A percentile compares a stretch with the other conserved stretches of the same genome.
Conservation (phyloP, 345 rosid species). For the Arabis hirsuta region DNA sequence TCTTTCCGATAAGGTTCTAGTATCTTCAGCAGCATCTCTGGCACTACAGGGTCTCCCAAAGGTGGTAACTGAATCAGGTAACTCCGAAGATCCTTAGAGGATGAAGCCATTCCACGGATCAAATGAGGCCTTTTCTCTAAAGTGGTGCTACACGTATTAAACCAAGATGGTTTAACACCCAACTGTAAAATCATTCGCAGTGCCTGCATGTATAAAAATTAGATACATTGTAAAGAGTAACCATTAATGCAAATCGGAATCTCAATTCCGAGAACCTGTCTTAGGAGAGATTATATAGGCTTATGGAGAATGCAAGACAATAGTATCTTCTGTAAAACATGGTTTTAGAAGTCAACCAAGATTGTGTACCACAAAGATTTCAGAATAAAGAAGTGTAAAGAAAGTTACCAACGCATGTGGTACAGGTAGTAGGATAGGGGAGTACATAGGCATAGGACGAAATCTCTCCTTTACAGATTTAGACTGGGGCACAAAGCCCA, state of each 20-base stretch:
- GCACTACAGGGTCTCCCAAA: constrained; percentile 87
- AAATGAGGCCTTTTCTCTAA: constrained; percentile 78
- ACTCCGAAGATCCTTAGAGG: constrained; percentile 79
- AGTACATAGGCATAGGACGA: constrained; percentile 91
- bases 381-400: constrained; percentile 27
- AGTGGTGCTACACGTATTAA: constrained; percentile 75
- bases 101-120: constrained; percentile 69
- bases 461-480: constrained; percentile 78
- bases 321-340: constrained; percentile 26
- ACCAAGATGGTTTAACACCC: constrained; percentile 97
- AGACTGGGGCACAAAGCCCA: constrained; percentile 51
- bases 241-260: constrained; percentile 17
- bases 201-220: constrained; percentile 58
- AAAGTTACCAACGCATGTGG: constrained; percentile 88
- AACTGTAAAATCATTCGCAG: constrained; percentile 93
- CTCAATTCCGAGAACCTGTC: constrained; percentile 13
- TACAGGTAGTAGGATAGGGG: constrained; percentile 81
- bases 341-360: constrained; percentile 10
- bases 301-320: constrained; percentile 2
- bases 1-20: constrained; percentile 87
- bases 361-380: constrained; percentile 20
- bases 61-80: constrained; percentile 84
- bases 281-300: neutral
- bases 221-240: constrained; percentile 33
- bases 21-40: constrained; percentile 96